phyloP scores from a whole-genome alignment of 768 basidiomycete genomes.

The Fomitopsis pulvina region DNA sequence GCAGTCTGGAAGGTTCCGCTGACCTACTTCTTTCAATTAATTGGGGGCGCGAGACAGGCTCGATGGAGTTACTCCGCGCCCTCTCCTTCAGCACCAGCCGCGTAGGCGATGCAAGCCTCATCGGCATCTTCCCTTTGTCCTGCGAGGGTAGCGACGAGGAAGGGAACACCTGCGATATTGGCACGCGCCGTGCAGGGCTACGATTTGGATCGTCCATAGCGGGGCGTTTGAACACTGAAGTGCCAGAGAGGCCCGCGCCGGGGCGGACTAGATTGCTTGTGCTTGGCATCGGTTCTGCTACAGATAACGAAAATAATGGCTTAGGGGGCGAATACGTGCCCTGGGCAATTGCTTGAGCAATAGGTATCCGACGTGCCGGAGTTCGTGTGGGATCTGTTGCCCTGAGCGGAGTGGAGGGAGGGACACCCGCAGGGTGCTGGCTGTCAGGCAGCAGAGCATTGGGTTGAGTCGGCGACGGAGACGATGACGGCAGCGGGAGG shows the following conservation, averaged over 20 bases:
- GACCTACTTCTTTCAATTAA: slow-evolving; percentile 27
- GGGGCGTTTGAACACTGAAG: slow-evolving; percentile 36
- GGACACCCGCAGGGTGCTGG: slow-evolving; percentile 2
- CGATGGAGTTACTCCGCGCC: slow-evolving; percentile 10
- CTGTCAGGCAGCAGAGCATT: slow-evolving; percentile 21
- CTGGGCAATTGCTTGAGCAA: slow-evolving; percentile 43
- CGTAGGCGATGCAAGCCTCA: slow-evolving; percentile 6
- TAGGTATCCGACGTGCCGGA: slow-evolving; percentile 59
- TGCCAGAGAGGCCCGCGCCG: slow-evolving; percentile 17
- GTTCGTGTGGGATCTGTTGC: slow-evolving; percentile 40
- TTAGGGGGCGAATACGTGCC: slow-evolving; percentile 47
- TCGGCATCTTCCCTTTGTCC: slow-evolving; percentile 9
- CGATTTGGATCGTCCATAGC: slow-evolving; percentile 30
- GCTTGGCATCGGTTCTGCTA: not conserved
- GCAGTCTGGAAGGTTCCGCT: slow-evolving; percentile 25
- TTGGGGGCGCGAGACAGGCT: slow-evolving; percentile 9
- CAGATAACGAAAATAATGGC: slow-evolving; percentile 25
- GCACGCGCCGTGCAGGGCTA: slow-evolving; percentile 30
- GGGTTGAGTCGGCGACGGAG: slow-evolving; percentile 27
- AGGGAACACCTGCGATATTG: slow-evolving; percentile 19
- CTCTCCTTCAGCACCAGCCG: slow-evolving; percentile 3
- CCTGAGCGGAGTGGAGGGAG: slow-evolving; percentile 26
- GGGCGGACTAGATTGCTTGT: not conserved
- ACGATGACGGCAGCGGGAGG: slow-evolving; percentile 8
- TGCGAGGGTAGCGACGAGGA: slow-evolving; percentile 10